Percentiles rank a stretch among this genome's conserved stretches.
phyloP scores from a whole-genome alignment of 2,329 filamentous ascomycete genomes.

The Arthrobotrys pseudoclavata region DNA sequence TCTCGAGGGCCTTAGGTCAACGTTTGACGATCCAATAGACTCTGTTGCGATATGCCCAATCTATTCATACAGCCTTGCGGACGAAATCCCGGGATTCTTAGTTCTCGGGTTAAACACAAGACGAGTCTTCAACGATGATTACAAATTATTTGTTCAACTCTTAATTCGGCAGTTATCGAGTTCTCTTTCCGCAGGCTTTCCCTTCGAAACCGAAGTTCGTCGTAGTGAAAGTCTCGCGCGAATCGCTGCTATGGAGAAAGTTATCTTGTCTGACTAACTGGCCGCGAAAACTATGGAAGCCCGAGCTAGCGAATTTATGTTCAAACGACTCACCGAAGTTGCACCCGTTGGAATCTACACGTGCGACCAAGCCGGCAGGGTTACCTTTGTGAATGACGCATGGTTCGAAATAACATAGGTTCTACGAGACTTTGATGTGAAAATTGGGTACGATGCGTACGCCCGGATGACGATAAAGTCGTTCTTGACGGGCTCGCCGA shows the following conservation, averaged over 20 bases:
- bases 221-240: constrained; percentile 80
- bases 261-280: constrained; percentile 82
- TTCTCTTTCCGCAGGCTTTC: constrained; percentile 81
- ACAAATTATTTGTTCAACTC: constrained; percentile 77
- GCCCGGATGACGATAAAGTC: constrained; percentile 13
- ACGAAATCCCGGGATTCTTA: constrained; percentile 75
- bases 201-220: constrained; percentile 84
- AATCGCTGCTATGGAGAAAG: constrained; percentile 80
- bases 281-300: constrained; percentile 73
- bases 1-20: constrained; percentile 33
- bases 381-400: constrained; percentile 85
- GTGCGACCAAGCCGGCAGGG: constrained; percentile 77
- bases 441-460: constrained; percentile 48
- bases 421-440: constrained; percentile 37
- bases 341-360: constrained; percentile 86
- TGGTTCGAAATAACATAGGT: constrained; percentile 69
- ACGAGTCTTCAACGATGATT: constrained; percentile 83
- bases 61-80: constrained; percentile 39
- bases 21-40: constrained; percentile 33
- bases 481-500: constrained; percentile 4
- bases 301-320: constrained; percentile 76
- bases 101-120: constrained; percentile 83
- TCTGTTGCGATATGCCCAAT: constrained; percentile 42
- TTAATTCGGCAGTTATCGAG: constrained; percentile 72
- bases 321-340: constrained; percentile 86